phyloP scores from a whole-genome alignment of 225 moss, liverwort and hornwort species.

The Polytrichum commune region DNA sequence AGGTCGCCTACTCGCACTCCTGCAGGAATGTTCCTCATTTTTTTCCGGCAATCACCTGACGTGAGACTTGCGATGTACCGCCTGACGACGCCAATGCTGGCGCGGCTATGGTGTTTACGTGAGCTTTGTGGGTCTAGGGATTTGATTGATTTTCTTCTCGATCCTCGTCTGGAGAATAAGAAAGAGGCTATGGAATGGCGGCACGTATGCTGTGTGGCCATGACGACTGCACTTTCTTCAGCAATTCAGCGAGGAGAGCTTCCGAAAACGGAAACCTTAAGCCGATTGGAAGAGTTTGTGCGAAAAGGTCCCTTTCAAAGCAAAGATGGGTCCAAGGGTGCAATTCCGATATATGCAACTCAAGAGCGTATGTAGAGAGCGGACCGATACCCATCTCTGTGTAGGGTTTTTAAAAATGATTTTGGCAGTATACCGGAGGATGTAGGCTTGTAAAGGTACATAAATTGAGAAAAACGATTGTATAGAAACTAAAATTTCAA shows the following conservation, averaged over 20 bases:
- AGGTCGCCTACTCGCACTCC: constrained; percentile 60
- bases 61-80: constrained; percentile 65
- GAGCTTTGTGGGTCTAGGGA: constrained; percentile 50
- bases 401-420: background rate
- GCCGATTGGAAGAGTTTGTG: constrained; percentile 56
- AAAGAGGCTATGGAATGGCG: constrained; percentile 76
- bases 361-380: constrained; percentile 54
- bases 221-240: constrained; percentile 51
- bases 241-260: constrained; percentile 54
- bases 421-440: constrained; percentile 21
- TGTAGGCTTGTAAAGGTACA: constrained; percentile 34
- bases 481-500: constrained; percentile 9
- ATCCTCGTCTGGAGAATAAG: constrained; percentile 50
- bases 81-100: constrained; percentile 49
- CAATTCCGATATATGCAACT: constrained; percentile 56
- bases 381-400: constrained; percentile 14
- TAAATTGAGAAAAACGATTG: constrained; percentile 17
- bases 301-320: constrained; percentile 53
- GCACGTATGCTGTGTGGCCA: constrained; percentile 65
- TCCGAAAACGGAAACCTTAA: constrained; percentile 39
- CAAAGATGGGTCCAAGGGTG: constrained; percentile 33
- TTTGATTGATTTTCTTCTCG: constrained; percentile 53
- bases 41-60: constrained; percentile 60
- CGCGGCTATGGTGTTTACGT: constrained; percentile 57
- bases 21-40: constrained; percentile 51